Conservation (phyloP, 176 grass and related monocot species). For the Puya raimondii region DNA sequence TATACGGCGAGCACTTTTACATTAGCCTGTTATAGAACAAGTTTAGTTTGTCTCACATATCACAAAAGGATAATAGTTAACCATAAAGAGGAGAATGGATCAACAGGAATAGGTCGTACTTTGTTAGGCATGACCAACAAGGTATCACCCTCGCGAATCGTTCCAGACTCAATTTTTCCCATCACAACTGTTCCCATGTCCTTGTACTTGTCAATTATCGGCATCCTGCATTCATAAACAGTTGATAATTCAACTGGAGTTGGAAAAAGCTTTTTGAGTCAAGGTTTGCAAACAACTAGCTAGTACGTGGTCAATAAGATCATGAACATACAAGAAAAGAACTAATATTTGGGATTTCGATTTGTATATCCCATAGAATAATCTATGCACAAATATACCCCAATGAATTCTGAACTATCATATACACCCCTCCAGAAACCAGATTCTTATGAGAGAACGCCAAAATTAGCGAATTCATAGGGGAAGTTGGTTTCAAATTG, state of each 20-base stretch:
- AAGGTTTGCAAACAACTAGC: no score
- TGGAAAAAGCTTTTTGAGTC: background rate
- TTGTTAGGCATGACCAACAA: constrained; percentile 94
- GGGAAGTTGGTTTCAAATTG: no score
- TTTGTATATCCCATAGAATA: no score
- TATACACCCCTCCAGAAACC: no score
- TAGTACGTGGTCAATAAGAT: no score
- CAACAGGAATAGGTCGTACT: constrained; percentile 25
- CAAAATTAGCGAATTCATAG: no score
- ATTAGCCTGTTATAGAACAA: constrained; percentile 35
- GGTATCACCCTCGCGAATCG: constrained; percentile 67
- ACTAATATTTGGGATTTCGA: no score
- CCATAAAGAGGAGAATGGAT: background rate
- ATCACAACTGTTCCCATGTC: constrained; percentile 94
- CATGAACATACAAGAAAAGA: no score
- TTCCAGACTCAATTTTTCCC: constrained; percentile 91
- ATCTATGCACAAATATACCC: no score
- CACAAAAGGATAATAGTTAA: background rate
- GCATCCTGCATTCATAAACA: constrained; percentile 53
- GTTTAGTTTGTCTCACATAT: constrained; percentile 15
- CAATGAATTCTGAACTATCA: no score
- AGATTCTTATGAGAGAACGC: no score
- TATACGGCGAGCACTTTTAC: constrained; percentile 77
- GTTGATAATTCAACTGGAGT: background rate
- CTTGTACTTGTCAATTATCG: constrained; percentile 96